Evolutionary conservation across 2,329 filamentous ascomycete species (phyloP).

Genomic region (Metarhizium robertsii): DNA sequence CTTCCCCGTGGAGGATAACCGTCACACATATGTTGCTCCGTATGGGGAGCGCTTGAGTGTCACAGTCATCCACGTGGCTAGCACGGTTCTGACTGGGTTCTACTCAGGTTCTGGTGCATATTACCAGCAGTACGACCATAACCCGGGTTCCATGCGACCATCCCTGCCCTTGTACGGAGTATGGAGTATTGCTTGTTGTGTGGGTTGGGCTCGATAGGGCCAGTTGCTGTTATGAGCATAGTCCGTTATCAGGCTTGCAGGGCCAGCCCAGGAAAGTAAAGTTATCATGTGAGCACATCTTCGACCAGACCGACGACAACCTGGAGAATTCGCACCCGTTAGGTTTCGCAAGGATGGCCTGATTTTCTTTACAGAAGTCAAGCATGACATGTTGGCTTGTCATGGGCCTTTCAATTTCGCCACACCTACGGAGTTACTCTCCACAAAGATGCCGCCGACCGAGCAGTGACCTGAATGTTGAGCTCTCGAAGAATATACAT

Average conservation of each 20-base stretch:
- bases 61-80: conserved; percentile 4
- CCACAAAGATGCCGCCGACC: neutral
- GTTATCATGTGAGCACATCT: neutral
- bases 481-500: neutral
- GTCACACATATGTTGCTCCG: neutral
- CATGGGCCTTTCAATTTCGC: too few relatives aligned
- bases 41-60: neutral
- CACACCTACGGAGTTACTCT: neutral
- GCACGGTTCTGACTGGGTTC: neutral
- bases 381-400: neutral
- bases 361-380: neutral
- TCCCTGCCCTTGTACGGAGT: conserved; percentile 23
- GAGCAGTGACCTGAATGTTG: neutral
- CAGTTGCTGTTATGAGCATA: neutral
- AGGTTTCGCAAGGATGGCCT: too few relatives aligned
- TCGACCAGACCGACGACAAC: neutral
- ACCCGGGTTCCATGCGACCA: conserved; percentile 56
- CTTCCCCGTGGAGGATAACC: neutral
- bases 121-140: conserved; percentile 3
- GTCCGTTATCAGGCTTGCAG: neutral
- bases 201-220: conserved; percentile 44
- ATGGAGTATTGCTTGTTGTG: neutral
- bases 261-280: neutral
- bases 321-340: too few relatives aligned
- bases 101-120: neutral